Evolutionary conservation across 73 alveolate species (phyloP).

Genomic region (Stentor roeselii): DNA sequence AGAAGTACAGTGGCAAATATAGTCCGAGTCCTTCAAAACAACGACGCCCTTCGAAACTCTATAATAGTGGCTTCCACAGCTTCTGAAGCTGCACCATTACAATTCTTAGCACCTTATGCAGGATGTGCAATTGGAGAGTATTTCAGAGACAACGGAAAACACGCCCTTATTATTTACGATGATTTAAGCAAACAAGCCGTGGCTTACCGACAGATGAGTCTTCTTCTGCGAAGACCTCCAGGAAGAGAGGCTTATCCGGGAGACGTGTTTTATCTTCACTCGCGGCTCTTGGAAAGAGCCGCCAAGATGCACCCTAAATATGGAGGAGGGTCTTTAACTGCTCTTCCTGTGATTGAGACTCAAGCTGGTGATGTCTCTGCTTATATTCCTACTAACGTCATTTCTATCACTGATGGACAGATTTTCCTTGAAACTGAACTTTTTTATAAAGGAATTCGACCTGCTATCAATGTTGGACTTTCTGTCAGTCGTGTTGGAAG

Average conservation of each 20-base stretch:
- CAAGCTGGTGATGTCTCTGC: slow-evolving; percentile 98
- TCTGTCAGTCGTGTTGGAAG: slow-evolving; percentile 96
- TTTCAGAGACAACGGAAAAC: slow-evolving; percentile 98
- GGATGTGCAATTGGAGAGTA: slow-evolving; percentile 98
- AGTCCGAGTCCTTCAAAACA: slow-evolving; percentile 70
- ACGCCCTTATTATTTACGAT: slow-evolving; percentile 88
- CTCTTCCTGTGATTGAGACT: slow-evolving; percentile 96
- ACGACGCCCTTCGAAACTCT: slow-evolving; percentile 88
- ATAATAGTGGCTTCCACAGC: slow-evolving; percentile 96
- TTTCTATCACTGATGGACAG: slow-evolving; percentile 97
- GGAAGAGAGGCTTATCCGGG: slow-evolving; percentile 98
- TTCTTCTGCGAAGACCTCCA: slow-evolving; percentile 94
- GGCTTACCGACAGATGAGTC: slow-evolving; percentile 92
- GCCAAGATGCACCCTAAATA: slow-evolving; percentile 86
- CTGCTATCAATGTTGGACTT: slow-evolving; percentile 98
- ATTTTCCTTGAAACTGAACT: slow-evolving; percentile 93
- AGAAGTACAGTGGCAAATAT: slow-evolving; percentile 95
- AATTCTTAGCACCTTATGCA: slow-evolving; percentile 91
- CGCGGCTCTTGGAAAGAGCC: slow-evolving; percentile 91
- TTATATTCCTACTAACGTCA: slow-evolving; percentile 96
- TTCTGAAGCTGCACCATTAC: slow-evolving; percentile 92
- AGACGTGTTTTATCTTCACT: slow-evolving; percentile 75
- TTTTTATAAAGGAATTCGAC: slow-evolving; percentile 92
- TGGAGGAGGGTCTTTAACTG: slow-evolving; percentile 96
- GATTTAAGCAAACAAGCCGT: slow-evolving; percentile 92